Evolutionary conservation across 2,329 filamentous ascomycete genomes (phyloP), one percentile per base, ranked within the genome.

Genomic region (Penicillium verrucosum): DNA sequence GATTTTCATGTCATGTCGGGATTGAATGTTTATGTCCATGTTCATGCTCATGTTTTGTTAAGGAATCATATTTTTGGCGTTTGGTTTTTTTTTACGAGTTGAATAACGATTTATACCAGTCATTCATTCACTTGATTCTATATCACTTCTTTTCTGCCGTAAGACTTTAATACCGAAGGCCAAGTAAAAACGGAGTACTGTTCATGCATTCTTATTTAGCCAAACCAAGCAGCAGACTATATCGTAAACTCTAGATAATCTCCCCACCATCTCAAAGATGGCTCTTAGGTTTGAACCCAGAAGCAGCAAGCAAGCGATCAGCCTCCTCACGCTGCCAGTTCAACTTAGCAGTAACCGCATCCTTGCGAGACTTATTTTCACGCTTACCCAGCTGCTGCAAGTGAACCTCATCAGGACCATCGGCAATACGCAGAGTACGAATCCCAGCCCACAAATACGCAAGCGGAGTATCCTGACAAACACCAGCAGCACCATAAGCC

Each of bases 391-490:
- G 68, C 77, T 79, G 74, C 74, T 80, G 61, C 77, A 92, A 76
- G 74, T 95, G 94, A 59, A 97, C 94, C 84, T 99, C 94, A 76
- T 99, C 94, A 0, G 94, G 94, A 0, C 94, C 94, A 75, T 99
- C 94, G 0, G 91, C 92, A 65, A 96, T 85, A 59, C 90, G 82
- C 75, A 96, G 81, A 7, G 92, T 96, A 57, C 92, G 82, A 68
- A 92, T 89, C 59, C 82, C 79, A 21, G 90, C 86, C 86, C 90
- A 96, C 85, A 92, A 87, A 71, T 81, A 82, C 12, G 92, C 92
- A 62, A 99, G 80, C 21, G 94, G 94, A 1, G 94, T 97, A 65
- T 99, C 94, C 80, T 97, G 94, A 69, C 86, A 89, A 47, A 99
- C 89, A 71, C 94, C 94, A 4, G 89, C 91, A 58, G 87, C 94